Percentiles rank a stretch among this genome's conserved stretches.
phyloP scores from a whole-genome alignment of 805 yeast species.

The Metschnikowia shivogae region DNA sequence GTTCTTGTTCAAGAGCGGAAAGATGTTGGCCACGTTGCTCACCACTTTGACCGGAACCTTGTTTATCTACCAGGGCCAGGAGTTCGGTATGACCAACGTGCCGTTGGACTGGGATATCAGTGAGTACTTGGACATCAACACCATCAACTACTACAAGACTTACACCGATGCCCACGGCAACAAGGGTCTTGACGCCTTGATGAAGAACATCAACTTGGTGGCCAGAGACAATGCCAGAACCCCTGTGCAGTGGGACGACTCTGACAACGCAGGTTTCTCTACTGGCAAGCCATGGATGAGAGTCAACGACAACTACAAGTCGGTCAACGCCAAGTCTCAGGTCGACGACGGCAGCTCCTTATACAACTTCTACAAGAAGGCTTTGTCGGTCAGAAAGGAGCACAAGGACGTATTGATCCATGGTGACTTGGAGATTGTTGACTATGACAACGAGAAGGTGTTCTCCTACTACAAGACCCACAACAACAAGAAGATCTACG shows the following conservation, averaged over 20 bases:
- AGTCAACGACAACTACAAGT: conserved; percentile 46
- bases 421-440: conserved; percentile 44
- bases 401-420: conserved; percentile 42
- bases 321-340: conserved; percentile 47
- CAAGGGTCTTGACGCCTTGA: conserved; percentile 22
- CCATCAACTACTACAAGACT: conserved; percentile 38
- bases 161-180: conserved; percentile 25
- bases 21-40: conserved; percentile 45
- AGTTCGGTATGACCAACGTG: conserved; percentile 52
- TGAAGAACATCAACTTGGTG: conserved; percentile 31
- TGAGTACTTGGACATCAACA: conserved; percentile 50
- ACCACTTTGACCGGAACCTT: conserved; percentile 50
- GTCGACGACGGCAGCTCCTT: conserved; percentile 43
- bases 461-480: conserved; percentile 41
- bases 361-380: conserved; percentile 42
- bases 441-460: conserved; percentile 37
- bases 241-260: conserved; percentile 52
- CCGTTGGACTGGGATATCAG: conserved; percentile 43
- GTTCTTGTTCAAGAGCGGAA: conserved; percentile 39
- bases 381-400: conserved; percentile 41
- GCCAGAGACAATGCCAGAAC: conserved; percentile 54
- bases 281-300: conserved; percentile 50
- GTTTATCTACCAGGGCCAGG: conserved; percentile 60
- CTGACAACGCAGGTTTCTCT: conserved; percentile 46
- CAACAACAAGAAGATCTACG: conserved; percentile 23